Evolutionary conservation across 805 yeast genomes (phyloP), one percentile per base, ranked within the genome.

Genomic region (Cyberlindnera bimundalis): DNA sequence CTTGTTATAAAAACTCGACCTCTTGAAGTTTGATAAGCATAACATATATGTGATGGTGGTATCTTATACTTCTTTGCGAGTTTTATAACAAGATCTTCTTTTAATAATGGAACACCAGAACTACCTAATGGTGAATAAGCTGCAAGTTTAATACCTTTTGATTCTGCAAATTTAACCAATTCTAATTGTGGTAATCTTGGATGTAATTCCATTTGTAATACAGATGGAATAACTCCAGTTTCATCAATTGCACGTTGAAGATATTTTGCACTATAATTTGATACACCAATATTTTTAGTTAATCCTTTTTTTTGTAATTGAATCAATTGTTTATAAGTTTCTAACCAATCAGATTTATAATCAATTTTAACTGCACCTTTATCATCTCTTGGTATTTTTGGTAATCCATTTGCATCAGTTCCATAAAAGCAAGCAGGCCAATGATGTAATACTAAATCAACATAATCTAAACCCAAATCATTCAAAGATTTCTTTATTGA

Each of bases 401-500:
- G 71, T 37, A 37, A 21, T 0, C 54, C 87, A 42, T 84, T 70
- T 31, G 85, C 86, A 32, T 87, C 91, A 58, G 71, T 30, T 2
- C 46, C 81, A 67, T 44, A 42, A 27, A 79, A 82, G 17, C 95
- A 82, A 13, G 84, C 71, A 47, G 96, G 96, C 79, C 87, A 88
- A 62, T 87, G 96, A 55, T 85, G 76, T 50, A 88, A 71, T 53
- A 78, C 74, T 48, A 87, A 66, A 57, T 87, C 96, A 35, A 84
- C 81, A 55, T 87, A 86, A 35, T 83, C 95, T 39, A 84, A 55
- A 0, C 78, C 79, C 46, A 86, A 67, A 45, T 75, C 75, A 46
- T 68, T 52, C 52, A 87, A 67, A 2, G 90, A 81, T 29, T 63
- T 65, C 18, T 76, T 70, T 33, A 86, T 62, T 1, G 83, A 81